Conservation (phyloP, 169 alveolate genomes). For the Cryptosporidium sp. region DNA sequence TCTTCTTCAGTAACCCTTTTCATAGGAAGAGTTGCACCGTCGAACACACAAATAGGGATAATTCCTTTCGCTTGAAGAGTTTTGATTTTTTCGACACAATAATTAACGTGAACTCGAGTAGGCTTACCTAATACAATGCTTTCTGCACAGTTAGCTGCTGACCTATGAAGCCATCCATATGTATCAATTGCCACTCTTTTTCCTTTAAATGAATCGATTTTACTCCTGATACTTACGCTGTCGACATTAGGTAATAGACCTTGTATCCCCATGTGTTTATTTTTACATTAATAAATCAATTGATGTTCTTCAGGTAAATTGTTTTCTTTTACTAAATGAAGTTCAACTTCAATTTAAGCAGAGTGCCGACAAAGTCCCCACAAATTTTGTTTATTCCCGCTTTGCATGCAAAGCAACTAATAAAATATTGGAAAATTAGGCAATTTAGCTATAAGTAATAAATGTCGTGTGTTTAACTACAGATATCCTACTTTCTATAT, state of each 20-base stretch:
- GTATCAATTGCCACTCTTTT: conserved; percentile 66
- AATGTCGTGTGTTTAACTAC: not conserved
- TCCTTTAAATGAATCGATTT: conserved; percentile 41
- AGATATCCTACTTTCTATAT: no score
- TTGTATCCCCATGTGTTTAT: conserved; percentile 65
- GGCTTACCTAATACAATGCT: conserved; percentile 56
- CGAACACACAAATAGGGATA: conserved; percentile 86
- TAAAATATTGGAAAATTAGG: not conserved
- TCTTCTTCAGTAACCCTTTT: conserved; percentile 83
- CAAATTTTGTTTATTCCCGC: conserved; percentile 21
- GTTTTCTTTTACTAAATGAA: not conserved
- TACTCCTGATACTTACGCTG: not conserved
- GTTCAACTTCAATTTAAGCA: not conserved
- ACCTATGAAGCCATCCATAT: conserved; percentile 72
- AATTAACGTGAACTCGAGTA: conserved; percentile 50
- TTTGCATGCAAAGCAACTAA: conserved; percentile 13
- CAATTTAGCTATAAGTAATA: no score
- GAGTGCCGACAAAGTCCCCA: conserved; percentile 23
- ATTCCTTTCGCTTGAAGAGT: conserved; percentile 80
- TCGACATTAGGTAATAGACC: conserved; percentile 67
- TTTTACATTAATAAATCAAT: not conserved
- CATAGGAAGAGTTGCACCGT: conserved; percentile 83
- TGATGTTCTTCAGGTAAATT: not conserved
- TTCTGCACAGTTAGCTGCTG: conserved; percentile 74
- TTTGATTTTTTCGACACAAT: conserved; percentile 71